Percentiles rank a stretch among this genome's conserved stretches.
Conservation (phyloP, 306 rosid genomes). For the Fragaria iinumae region DNA sequence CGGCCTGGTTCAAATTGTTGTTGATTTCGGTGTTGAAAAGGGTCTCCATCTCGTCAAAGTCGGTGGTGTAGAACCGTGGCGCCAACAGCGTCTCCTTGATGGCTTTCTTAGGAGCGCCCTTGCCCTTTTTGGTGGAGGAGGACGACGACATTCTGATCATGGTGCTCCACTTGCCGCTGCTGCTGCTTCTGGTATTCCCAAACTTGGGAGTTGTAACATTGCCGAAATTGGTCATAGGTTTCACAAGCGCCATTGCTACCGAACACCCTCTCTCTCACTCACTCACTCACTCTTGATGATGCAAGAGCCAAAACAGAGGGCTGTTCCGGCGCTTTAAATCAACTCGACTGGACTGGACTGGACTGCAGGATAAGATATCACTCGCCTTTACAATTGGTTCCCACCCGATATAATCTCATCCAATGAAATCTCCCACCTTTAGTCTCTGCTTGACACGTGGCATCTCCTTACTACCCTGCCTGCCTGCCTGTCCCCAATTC, state of each 20-base stretch:
- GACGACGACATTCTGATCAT: conserved; percentile 51
- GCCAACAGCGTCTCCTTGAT: conserved; percentile 89
- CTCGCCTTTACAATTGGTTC: not conserved
- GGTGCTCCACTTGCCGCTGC: conserved; percentile 33
- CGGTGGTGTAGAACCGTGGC: conserved; percentile 96
- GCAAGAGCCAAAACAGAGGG: too few relatives aligned
- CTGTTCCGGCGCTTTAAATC: too few relatives aligned
- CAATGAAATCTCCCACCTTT: conserved; percentile 1
- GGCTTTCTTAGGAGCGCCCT: conserved; percentile 35
- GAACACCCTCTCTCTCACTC: conserved; percentile 24
- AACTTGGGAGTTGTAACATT: conserved; percentile 40
- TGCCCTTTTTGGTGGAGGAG: conserved; percentile 34
- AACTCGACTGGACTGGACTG: not conserved
- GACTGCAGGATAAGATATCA: not conserved
- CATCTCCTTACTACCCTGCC: too few relatives aligned
- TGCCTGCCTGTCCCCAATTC: too few relatives aligned
- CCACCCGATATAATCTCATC: conserved; percentile 2
- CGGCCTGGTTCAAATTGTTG: conserved; percentile 72
- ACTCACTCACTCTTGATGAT: too few relatives aligned
- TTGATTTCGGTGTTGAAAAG: conserved; percentile 98
- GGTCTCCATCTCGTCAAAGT: conserved; percentile 94
- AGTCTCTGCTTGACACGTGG: not conserved
- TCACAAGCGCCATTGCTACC: conserved; percentile 81
- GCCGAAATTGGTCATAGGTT: conserved; percentile 74
- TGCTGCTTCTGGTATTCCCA: conserved; percentile 30